These are phyloP conservation scores for Daldinia concentrica DNA, from an alignment of 495 filamentous ascomycete genomes.

Conservation along the genomic window DNA sequence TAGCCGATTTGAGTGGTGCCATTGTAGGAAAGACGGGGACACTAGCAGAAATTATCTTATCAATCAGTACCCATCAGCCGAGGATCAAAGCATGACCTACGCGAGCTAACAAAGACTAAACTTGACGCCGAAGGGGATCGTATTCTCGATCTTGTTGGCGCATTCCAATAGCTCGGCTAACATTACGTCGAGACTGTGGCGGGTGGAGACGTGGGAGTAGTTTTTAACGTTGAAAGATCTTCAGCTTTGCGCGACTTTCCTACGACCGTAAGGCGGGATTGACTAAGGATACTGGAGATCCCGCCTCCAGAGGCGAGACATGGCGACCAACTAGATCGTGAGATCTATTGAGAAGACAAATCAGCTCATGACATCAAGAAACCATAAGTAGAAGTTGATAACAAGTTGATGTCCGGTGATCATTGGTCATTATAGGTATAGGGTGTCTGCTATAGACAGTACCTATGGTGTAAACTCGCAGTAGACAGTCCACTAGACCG, in stretches of 20 bases:
- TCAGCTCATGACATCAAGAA: constrained; percentile 21
- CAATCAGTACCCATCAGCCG: constrained; percentile 38
- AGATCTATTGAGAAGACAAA: constrained; percentile 8
- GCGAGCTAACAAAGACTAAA: constrained; percentile 18
- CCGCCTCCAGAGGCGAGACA: neutral
- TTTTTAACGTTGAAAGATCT: constrained; percentile 21
- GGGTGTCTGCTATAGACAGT: constrained; percentile 2
- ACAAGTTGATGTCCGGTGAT: constrained; percentile 20
- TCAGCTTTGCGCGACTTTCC: constrained; percentile 28
- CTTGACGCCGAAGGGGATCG: constrained; percentile 9
- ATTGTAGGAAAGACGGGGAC: constrained; percentile 19
- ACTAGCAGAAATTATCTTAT: constrained; percentile 39
- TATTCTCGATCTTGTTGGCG: constrained; percentile 27
- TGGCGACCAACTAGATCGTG: neutral
- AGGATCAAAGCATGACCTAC: constrained; percentile 28
- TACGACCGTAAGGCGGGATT: neutral
- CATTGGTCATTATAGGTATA: constrained; percentile 17
- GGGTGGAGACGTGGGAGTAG: constrained; percentile 18
- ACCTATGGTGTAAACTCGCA: constrained; percentile 17
- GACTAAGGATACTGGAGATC: neutral
- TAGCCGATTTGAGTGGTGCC: constrained; percentile 26
- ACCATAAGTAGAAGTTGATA: constrained; percentile 5
- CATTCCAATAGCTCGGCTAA: constrained; percentile 17
- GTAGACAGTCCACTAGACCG: constrained; percentile 8
- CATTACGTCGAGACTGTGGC: constrained; percentile 18